A percentile compares a stretch with the other conserved stretches of the same genome.
Conservation (phyloP, 2,329 filamentous ascomycete species). For the Trichophyton schoenleinii region DNA sequence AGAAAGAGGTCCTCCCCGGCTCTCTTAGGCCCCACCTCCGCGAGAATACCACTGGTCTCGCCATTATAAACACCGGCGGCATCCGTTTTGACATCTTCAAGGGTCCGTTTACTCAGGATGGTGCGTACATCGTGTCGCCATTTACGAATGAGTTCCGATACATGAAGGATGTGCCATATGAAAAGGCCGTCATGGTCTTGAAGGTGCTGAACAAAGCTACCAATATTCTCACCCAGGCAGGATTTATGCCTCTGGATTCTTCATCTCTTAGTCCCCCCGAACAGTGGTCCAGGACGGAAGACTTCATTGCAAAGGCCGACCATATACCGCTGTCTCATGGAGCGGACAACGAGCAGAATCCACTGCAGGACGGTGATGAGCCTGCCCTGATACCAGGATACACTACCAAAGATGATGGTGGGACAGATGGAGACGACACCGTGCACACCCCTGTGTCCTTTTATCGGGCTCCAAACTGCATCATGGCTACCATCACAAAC, state of each 20-base stretch:
- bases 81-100: conserved; percentile 94
- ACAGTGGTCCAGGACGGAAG: conserved; percentile 24
- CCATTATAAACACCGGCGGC: conserved; percentile 77
- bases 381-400: conserved; percentile 55
- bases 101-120: conserved; percentile 78
- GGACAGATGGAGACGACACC: conserved; percentile 79
- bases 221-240: conserved; percentile 31
- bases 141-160: conserved; percentile 70
- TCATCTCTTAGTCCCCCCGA: conserved; percentile 35
- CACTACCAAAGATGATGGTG: conserved; percentile 75
- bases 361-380: conserved; percentile 6
- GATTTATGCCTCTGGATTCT: conserved; percentile 14
- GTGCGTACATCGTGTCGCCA: conserved; percentile 73
- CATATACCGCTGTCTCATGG: background rate
- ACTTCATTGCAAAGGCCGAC: conserved; percentile 14
- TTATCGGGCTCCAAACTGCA: conserved; percentile 69
- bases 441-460: conserved; percentile 62
- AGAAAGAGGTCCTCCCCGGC: conserved; percentile 59
- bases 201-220: conserved; percentile 46
- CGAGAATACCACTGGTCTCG: conserved; percentile 49
- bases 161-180: conserved; percentile 69
- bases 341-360: conserved; percentile 3
- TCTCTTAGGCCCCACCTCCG: conserved; percentile 47
- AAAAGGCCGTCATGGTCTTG: conserved; percentile 56
- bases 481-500: conserved; percentile 52